Percentiles rank a stretch among this genome's conserved stretches.
Evolutionary conservation across 768 basidiomycete species (phyloP).

Genomic region (Myochromella boudieri): DNA sequence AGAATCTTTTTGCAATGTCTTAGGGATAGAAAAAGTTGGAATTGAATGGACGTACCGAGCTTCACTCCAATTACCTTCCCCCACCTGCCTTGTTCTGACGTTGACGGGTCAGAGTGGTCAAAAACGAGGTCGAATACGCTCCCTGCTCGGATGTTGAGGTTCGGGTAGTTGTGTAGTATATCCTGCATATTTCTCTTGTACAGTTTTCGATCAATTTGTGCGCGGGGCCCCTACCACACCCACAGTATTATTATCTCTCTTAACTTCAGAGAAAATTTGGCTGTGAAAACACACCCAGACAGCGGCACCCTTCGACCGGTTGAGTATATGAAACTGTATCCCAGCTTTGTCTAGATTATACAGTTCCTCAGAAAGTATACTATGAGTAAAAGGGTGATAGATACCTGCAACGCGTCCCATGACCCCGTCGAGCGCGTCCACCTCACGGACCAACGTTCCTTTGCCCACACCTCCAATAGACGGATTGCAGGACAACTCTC

Average conservation of each 20-base stretch:
- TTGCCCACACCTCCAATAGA: slow-evolving; percentile 92
- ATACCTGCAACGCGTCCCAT: slow-evolving; percentile 82
- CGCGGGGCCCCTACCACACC: slow-evolving; percentile 76
- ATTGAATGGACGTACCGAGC: slow-evolving; percentile 45
- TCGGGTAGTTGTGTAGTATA: slow-evolving; percentile 60
- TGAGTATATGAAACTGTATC: slow-evolving; percentile 85
- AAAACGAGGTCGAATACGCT: slow-evolving; percentile 81
- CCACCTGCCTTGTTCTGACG: slow-evolving; percentile 41
- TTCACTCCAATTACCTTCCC: slow-evolving; percentile 63
- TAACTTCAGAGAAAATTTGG: too few relatives aligned
- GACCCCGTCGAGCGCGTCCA: slow-evolving; percentile 87
- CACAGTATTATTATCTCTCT: too few relatives aligned
- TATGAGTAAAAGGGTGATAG: background rate
- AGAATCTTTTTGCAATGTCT: slow-evolving; percentile 45
- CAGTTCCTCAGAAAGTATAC: background rate
- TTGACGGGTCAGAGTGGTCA: slow-evolving; percentile 39
- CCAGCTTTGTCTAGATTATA: slow-evolving; percentile 71
- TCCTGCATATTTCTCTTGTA: slow-evolving; percentile 86
- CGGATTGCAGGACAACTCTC: slow-evolving; percentile 87
- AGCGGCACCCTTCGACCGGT: slow-evolving; percentile 83
- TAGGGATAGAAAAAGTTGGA: background rate
- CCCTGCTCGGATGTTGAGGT: slow-evolving; percentile 67
- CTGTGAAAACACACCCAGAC: slow-evolving; percentile 67
- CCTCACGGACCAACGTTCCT: slow-evolving; percentile 86
- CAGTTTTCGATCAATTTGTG: slow-evolving; percentile 83